These are phyloP conservation scores for Carex pumila DNA, from an alignment of 176 grass and related monocot genomes.

Conservation along the genomic window DNA sequence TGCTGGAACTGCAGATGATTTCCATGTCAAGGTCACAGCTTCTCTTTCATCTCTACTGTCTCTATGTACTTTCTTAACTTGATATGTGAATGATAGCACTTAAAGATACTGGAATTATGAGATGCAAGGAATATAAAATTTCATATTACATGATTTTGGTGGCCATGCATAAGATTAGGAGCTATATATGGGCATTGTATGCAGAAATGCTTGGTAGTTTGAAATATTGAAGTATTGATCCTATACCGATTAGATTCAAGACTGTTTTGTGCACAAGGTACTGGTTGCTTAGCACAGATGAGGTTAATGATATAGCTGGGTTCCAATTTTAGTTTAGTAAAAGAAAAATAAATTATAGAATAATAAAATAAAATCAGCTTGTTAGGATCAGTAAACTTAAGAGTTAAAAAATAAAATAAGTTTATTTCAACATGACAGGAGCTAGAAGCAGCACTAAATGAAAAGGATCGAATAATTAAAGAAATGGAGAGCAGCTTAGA, in stretches of 20 bases:
- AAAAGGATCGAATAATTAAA: conserved; percentile 58
- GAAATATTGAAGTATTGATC: not conserved
- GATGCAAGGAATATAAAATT: not conserved
- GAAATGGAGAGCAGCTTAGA: conserved; percentile 57
- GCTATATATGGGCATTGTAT: not conserved
- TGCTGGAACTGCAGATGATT: conserved; percentile 30
- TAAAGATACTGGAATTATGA: not conserved
- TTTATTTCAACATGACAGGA: conserved; percentile 36
- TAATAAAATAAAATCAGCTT: not conserved
- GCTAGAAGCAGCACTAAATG: conserved; percentile 47
- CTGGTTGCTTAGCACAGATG: not conserved
- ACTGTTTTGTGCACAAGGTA: not conserved
- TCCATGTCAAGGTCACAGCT: conserved; percentile 38
- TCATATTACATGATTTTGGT: not conserved
- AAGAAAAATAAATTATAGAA: not conserved
- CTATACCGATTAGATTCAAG: not conserved
- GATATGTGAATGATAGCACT: not conserved
- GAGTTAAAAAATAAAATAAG: not conserved
- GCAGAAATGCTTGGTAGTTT: not conserved
- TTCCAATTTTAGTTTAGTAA: not conserved
- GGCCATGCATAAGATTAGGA: not conserved
- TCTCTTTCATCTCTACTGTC: not conserved
- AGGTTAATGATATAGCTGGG: not conserved
- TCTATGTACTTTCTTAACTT: not conserved
- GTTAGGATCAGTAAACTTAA: not conserved